These are phyloP conservation scores for Tephrocybe sp. DNA, from an alignment of 768 basidiomycete genomes.

Conservation along the genomic window DNA sequence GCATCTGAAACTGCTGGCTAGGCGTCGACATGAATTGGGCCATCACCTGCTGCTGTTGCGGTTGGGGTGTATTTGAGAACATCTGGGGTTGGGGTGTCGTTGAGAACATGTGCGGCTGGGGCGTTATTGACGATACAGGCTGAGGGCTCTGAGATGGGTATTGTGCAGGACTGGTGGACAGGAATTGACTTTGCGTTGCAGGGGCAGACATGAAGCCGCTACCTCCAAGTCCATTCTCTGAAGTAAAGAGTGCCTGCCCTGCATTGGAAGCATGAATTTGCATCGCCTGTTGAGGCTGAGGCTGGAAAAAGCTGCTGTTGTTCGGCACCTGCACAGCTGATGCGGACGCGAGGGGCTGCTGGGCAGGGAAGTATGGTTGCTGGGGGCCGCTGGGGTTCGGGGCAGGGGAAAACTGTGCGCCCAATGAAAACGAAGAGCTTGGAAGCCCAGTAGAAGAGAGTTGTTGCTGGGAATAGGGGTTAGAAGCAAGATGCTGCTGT, in stretches of 20 bases:
- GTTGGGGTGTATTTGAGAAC: constrained; percentile 22
- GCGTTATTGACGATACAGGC: constrained; percentile 17
- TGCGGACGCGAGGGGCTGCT: constrained; percentile 20
- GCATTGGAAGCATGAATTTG: constrained; percentile 21
- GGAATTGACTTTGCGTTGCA: constrained; percentile 26
- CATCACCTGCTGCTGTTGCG: constrained; percentile 21
- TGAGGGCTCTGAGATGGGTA: constrained; percentile 36
- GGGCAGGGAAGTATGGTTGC: constrained; percentile 22
- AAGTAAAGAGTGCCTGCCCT: constrained; percentile 9
- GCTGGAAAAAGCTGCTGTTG: constrained; percentile 19
- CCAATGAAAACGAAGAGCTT: constrained; percentile 4
- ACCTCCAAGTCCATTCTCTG: constrained; percentile 15
- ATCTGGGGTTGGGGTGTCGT: constrained; percentile 31
- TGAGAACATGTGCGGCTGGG: constrained; percentile 19
- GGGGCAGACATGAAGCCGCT: constrained; percentile 26
- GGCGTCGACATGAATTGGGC: constrained; percentile 26
- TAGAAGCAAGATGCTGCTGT: constrained; percentile 22
- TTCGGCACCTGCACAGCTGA: constrained; percentile 11
- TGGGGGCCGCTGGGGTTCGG: constrained; percentile 6
- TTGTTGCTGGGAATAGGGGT: constrained; percentile 26
- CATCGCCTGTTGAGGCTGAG: constrained; percentile 23
- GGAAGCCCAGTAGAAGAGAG: constrained; percentile 10
- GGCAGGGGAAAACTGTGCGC: constrained; percentile 2
- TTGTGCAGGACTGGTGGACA: constrained; percentile 32
- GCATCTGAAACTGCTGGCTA: constrained; percentile 25